These are phyloP conservation scores for Mycena sanguinolenta DNA, from an alignment of 768 basidiomycete genomes.

Conservation along the genomic window DNA sequence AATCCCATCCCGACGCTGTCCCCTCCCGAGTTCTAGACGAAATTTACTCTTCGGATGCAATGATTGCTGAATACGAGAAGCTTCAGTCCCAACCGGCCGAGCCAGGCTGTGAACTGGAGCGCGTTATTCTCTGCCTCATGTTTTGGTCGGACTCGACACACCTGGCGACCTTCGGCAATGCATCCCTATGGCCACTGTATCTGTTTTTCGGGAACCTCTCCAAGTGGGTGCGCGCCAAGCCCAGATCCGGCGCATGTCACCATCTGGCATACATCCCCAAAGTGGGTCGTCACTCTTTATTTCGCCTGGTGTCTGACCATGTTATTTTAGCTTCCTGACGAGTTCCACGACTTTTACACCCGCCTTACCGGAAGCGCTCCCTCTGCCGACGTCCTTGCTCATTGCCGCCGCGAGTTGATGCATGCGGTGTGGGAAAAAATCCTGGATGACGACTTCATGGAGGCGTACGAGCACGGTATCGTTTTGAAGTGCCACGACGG, in stretches of 20 bases:
- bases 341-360: neutral
- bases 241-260: constrained; percentile 40
- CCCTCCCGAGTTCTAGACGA: neutral
- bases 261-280: constrained; percentile 57
- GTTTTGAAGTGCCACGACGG: neutral
- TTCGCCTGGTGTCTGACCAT: no score
- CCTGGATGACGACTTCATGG: neutral
- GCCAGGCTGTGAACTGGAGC: constrained; percentile 10
- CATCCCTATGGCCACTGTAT: constrained; percentile 58
- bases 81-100: neutral
- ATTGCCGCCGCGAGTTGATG: neutral
- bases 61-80: neutral
- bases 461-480: neutral
- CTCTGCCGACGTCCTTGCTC: neutral
- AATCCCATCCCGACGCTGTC: neutral
- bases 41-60: neutral
- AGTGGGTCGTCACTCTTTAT: no score
- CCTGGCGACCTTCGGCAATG: constrained; percentile 51
- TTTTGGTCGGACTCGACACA: constrained; percentile 52
- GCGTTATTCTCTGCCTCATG: constrained; percentile 45
- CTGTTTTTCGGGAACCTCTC: constrained; percentile 55
- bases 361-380: neutral
- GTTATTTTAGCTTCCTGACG: neutral
- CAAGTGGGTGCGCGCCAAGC: constrained; percentile 52
- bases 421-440: neutral